Evolutionary conservation across 768 basidiomycete species (phyloP).

Genomic region (Trametes cubensis): DNA sequence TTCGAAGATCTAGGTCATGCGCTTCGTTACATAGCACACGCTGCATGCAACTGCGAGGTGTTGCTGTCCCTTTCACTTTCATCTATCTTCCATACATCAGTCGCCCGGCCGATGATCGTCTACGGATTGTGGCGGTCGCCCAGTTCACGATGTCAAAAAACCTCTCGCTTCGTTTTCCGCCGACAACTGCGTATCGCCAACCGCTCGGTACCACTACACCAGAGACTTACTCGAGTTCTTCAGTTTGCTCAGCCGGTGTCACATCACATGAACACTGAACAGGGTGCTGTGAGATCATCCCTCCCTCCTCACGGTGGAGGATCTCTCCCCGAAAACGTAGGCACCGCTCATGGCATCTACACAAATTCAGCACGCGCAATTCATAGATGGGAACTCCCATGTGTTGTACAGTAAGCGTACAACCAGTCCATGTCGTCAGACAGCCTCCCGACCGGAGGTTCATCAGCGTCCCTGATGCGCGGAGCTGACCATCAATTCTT

Average conservation of each 20-base stretch:
- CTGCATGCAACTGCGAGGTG: neutral
- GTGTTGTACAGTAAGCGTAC: neutral
- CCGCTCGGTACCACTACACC: neutral
- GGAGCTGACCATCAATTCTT: conserved; percentile 2
- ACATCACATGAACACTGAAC: neutral
- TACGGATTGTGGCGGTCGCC: neutral
- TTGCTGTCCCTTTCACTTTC: neutral
- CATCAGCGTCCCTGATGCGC: conserved; percentile 17
- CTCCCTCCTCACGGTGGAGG: too few species aligned
- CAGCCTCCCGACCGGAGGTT: neutral
- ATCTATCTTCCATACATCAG: neutral
- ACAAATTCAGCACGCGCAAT: too few species aligned
- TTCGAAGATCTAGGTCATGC: too few species aligned
- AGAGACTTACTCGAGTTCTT: neutral
- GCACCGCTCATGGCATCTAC: too few species aligned
- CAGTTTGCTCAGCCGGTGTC: neutral
- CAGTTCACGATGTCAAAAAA: neutral
- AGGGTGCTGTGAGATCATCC: neutral
- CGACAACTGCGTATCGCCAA: neutral
- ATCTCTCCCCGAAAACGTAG: too few species aligned
- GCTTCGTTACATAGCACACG: neutral
- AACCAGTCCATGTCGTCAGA: neutral
- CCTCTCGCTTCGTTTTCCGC: conserved; percentile 9
- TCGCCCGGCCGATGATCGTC: neutral
- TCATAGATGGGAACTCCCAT: neutral